Evolutionary conservation across 2,329 filamentous ascomycete species (phyloP).

Genomic region (Xylariaceae sp.): DNA sequence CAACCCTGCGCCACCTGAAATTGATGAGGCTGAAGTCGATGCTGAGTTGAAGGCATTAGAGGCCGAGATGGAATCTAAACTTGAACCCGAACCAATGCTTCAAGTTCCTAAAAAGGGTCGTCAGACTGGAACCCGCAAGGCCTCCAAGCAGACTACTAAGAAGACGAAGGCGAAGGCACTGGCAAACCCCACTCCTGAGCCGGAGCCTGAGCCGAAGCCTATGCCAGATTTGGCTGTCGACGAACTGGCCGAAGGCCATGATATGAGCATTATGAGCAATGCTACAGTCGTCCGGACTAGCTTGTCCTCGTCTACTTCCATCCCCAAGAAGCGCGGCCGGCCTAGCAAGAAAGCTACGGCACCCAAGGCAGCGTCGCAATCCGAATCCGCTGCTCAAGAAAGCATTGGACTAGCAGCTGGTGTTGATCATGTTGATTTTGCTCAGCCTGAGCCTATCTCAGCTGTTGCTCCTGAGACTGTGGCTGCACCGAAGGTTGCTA

Average conservation of each 20-base stretch:
- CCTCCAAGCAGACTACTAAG: constrained; percentile 55
- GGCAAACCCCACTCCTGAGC: constrained; percentile 29
- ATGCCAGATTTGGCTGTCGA: constrained; percentile 31
- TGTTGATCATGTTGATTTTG: constrained; percentile 27
- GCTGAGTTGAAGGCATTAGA: constrained; percentile 58
- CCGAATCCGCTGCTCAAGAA: constrained; percentile 11
- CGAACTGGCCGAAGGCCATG: constrained; percentile 44
- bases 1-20: constrained; percentile 52
- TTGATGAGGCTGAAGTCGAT: constrained; percentile 56
- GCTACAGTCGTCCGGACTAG: constrained; percentile 50
- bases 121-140: constrained; percentile 56
- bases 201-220: constrained; percentile 3
- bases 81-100: constrained; percentile 47
- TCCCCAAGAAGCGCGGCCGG: constrained; percentile 43
- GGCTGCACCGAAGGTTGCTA: constrained; percentile 21
- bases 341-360: constrained; percentile 42
- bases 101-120: constrained; percentile 60
- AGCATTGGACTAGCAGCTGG: constrained; percentile 21
- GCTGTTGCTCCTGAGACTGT: constrained; percentile 32
- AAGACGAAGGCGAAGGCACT: constrained; percentile 48
- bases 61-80: constrained; percentile 53
- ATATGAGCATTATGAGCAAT: constrained; percentile 50
- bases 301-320: constrained; percentile 28
- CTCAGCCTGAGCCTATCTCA: constrained; percentile 26
- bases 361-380: constrained; percentile 39